Conservation (phyloP, 768 basidiomycete genomes). For the Boletellus ananas region DNA sequence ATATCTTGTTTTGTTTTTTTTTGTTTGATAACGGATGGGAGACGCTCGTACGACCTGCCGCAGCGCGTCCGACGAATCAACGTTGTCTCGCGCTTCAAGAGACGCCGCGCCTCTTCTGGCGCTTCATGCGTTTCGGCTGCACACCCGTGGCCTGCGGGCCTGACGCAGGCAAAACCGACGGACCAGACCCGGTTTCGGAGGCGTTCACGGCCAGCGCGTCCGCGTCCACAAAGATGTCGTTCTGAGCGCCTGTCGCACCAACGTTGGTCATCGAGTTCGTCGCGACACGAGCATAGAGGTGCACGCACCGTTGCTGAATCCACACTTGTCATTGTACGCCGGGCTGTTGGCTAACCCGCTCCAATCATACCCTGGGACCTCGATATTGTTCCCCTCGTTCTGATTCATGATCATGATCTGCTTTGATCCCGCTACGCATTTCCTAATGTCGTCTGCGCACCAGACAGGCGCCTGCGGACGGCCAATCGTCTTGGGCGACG, state of each 20-base stretch:
- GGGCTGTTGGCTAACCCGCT: neutral
- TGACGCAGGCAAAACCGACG: neutral
- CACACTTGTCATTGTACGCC: slow-evolving; percentile 13
- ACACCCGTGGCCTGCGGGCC: too few species aligned
- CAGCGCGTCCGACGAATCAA: too few species aligned
- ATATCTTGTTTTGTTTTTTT: too few species aligned
- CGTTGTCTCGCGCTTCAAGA: too few species aligned
- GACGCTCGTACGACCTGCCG: too few species aligned
- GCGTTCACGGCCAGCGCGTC: too few species aligned
- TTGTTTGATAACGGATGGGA: too few species aligned
- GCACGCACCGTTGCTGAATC: slow-evolving; percentile 9
- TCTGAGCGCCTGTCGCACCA: slow-evolving; percentile 11
- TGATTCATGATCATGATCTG: slow-evolving; percentile 4
- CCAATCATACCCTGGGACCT: neutral
- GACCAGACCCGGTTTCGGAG: too few species aligned
- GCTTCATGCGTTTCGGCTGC: too few species aligned
- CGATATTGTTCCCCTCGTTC: slow-evolving; percentile 3
- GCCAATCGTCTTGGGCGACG: slow-evolving; percentile 4
- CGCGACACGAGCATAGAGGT: neutral
- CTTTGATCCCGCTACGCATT: slow-evolving; percentile 13
- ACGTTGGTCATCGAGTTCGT: neutral
- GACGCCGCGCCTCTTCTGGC: too few species aligned
- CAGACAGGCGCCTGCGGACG: neutral
- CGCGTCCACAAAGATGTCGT: slow-evolving; percentile 12
- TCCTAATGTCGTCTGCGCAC: slow-evolving; percentile 6